A percentile compares a stretch with the other conserved stretches of the same genome.
These are phyloP conservation scores for Cyberlindnera nakhonratchasimensis DNA, from an alignment of 805 yeast genomes.

Conservation along the genomic window DNA sequence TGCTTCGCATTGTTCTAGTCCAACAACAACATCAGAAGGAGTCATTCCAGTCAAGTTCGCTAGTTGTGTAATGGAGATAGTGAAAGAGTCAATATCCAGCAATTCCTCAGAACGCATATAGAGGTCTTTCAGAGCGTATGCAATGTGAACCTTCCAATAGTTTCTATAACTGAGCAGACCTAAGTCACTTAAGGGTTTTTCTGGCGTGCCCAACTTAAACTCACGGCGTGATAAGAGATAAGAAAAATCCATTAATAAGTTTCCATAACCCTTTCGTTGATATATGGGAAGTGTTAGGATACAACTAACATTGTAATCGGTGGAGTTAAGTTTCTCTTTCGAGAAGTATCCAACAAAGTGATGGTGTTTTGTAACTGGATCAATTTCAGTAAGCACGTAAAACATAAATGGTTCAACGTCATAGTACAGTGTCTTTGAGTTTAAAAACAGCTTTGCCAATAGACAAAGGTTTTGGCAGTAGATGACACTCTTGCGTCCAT, in stretches of 20 bases:
- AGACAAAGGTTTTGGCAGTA: slow-evolving; percentile 90
- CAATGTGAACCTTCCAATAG: slow-evolving; percentile 75
- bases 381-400: slow-evolving; percentile 75
- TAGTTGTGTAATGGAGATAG: slow-evolving; percentile 55
- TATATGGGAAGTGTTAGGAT: slow-evolving; percentile 84
- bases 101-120: slow-evolving; percentile 3
- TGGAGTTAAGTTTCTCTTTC: slow-evolving; percentile 70
- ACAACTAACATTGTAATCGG: slow-evolving; percentile 84
- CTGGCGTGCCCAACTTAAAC: slow-evolving; percentile 85
- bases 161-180: slow-evolving; percentile 83
- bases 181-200: slow-evolving; percentile 84
- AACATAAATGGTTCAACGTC: slow-evolving; percentile 96
- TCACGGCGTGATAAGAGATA: slow-evolving; percentile 75
- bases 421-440: slow-evolving; percentile 87
- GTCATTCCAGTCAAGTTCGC: slow-evolving; percentile 79
- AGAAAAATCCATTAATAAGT: slow-evolving; percentile 82
- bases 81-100: slow-evolving; percentile 11
- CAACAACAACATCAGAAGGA: slow-evolving; percentile 81
- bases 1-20: slow-evolving; percentile 72
- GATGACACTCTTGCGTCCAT: slow-evolving; percentile 76
- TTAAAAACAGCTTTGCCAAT: slow-evolving; percentile 81
- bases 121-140: slow-evolving; percentile 35
- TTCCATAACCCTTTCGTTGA: slow-evolving; percentile 89
- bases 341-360: slow-evolving; percentile 94
- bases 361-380: slow-evolving; percentile 41